These are phyloP conservation scores for Alliaria petiolata DNA, from an alignment of 345 rosid species.

Conservation along the genomic window DNA sequence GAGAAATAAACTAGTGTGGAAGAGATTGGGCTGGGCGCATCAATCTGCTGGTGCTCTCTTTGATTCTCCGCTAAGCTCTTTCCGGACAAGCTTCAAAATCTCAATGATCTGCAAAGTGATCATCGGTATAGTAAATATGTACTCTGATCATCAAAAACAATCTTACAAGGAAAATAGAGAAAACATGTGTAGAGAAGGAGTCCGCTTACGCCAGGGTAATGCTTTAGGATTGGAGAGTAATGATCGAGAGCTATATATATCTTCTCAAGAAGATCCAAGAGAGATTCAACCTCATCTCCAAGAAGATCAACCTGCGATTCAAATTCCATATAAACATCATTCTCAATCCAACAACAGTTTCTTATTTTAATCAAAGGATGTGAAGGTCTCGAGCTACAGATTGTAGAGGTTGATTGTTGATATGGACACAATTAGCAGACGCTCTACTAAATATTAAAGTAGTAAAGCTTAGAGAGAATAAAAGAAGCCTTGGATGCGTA, in stretches of 20 bases:
- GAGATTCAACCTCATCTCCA: constrained; percentile 84
- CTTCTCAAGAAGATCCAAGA: constrained; percentile 76
- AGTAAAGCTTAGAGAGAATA: not conserved
- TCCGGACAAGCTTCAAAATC: constrained; percentile 72
- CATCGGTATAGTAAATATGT: not conserved
- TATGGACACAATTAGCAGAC: not conserved
- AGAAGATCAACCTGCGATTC: constrained; percentile 83
- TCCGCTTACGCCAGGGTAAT: constrained; percentile 84
- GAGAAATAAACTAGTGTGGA: constrained; percentile 12
- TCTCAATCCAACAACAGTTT: not conserved
- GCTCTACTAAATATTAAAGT: not conserved
- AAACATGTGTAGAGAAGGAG: not conserved
- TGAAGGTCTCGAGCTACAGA: not conserved
- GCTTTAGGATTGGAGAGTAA: constrained; percentile 79
- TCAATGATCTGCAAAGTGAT: constrained; percentile 61
- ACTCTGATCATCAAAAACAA: not conserved
- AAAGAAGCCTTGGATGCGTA: not conserved
- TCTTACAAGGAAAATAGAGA: not conserved
- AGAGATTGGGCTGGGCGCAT: not conserved
- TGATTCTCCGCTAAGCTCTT: constrained; percentile 72
- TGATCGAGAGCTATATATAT: constrained; percentile 91
- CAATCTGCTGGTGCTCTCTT: constrained; percentile 36
- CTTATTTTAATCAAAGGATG: not conserved
- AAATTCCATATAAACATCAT: constrained; percentile 16
- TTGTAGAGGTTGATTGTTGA: not conserved